phyloP scores from a whole-genome alignment of 306 rosid genomes.

The Pyrus bretschneideri region DNA sequence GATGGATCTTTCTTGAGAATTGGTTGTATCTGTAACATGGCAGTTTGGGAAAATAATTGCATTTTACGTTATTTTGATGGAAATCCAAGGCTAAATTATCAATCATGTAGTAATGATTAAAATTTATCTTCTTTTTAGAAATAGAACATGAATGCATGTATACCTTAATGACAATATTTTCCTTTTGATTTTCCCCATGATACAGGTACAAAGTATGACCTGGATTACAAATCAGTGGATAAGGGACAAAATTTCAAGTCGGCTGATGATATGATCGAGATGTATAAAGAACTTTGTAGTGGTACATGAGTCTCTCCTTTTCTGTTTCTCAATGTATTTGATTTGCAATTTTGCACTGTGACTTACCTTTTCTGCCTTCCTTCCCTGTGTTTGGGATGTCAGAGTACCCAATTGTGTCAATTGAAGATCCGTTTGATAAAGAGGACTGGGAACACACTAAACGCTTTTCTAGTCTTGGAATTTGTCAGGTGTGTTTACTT shows the following conservation, averaged over 20 bases:
- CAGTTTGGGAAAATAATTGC: background rate
- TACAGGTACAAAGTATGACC: slow-evolving; percentile 85
- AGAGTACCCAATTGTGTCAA: slow-evolving; percentile 83
- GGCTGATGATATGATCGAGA: slow-evolving; percentile 74
- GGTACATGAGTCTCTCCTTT: slow-evolving; percentile 37
- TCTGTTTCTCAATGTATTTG: background rate
- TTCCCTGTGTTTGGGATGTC: slow-evolving; percentile 9
- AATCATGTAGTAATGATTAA: background rate
- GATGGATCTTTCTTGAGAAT: slow-evolving; percentile 21
- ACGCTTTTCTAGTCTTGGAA: slow-evolving; percentile 51
- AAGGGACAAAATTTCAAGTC: slow-evolving; percentile 86
- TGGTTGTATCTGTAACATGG: background rate
- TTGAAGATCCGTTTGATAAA: slow-evolving; percentile 95
- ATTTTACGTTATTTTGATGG: background rate
- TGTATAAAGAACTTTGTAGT: slow-evolving; percentile 68
- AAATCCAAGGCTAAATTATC: background rate
- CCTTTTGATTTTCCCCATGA: slow-evolving; percentile 9
- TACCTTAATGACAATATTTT: background rate
- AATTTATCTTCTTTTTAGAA: background rate
- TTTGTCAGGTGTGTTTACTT: slow-evolving; percentile 59
- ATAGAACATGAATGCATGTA: too few species aligned
- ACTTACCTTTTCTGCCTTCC: slow-evolving; percentile 12
- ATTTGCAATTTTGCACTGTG: background rate
- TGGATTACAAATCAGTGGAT: slow-evolving; percentile 64
- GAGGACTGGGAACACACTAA: slow-evolving; percentile 94